A percentile compares a stretch with the other conserved stretches of the same genome.
Conservation (phyloP, 305 asterid species). For the Vinca major region DNA sequence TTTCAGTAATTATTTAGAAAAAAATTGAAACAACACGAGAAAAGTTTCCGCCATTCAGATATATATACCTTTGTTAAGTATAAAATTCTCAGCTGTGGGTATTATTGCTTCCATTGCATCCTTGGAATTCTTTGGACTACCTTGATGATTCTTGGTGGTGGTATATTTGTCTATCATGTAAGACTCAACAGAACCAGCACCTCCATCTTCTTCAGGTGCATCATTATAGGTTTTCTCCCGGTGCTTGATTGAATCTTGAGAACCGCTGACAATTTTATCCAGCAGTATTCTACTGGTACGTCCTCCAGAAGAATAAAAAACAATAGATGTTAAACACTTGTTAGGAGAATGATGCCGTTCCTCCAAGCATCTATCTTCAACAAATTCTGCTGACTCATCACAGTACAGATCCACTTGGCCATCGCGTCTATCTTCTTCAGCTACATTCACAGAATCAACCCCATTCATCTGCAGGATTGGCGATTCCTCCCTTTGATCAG, state of each 20-base stretch:
- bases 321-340: background rate
- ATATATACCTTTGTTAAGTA: background rate
- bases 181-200: background rate
- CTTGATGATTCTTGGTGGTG: background rate
- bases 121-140: background rate
- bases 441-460: background rate
- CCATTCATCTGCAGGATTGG: background rate
- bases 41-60: background rate
- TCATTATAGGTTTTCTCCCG: background rate
- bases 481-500: slow-evolving; percentile 1
- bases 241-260: background rate
- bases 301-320: background rate
- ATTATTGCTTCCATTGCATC: background rate
- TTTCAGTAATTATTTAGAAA: background rate
- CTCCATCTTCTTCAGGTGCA: background rate
- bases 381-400: background rate
- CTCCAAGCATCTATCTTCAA: background rate
- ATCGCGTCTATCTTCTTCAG: background rate
- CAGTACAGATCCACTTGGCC: background rate
- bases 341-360: background rate
- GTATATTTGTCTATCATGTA: background rate
- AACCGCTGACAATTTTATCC: background rate
- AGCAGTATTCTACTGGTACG: background rate
- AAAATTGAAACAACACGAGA: background rate
- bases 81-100: background rate